Percentiles rank a stretch among this genome's conserved stretches.
These are phyloP conservation scores for Candida tropicalis DNA, from an alignment of 1,139 yeast genomes.

Conservation along the genomic window DNA sequence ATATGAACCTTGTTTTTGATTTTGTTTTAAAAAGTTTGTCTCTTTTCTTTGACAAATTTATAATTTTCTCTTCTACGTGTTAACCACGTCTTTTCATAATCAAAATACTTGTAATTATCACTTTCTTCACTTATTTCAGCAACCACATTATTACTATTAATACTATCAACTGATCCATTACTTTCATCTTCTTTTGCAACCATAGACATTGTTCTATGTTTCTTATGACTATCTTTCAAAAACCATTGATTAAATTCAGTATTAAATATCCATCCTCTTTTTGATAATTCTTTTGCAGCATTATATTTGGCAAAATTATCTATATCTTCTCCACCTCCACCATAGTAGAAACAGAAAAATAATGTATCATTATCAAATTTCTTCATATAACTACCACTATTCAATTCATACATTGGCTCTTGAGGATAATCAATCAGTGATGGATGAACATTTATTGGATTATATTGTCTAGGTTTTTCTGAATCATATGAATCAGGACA, in stretches of 20 bases:
- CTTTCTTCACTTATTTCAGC: constrained; percentile 27
- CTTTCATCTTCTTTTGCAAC: constrained; percentile 35
- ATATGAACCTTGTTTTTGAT: too few species aligned
- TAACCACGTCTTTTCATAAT: constrained; percentile 88
- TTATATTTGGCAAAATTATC: constrained; percentile 59
- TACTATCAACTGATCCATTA: constrained; percentile 14
- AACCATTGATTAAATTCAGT: constrained; percentile 83
- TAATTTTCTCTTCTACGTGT: constrained; percentile 77
- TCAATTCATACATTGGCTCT: constrained; percentile 72
- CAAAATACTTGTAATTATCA: constrained; percentile 76
- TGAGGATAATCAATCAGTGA: constrained; percentile 91
- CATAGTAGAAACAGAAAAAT: constrained; percentile 88
- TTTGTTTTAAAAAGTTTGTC: constrained; percentile 12
- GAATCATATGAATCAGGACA: constrained; percentile 95
- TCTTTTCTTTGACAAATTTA: constrained; percentile 31
- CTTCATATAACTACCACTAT: constrained; percentile 54
- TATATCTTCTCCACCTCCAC: constrained; percentile 32
- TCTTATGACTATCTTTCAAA: constrained; percentile 48
- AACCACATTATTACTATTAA: constrained; percentile 24
- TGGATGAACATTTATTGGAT: constrained; percentile 84
- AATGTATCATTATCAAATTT: constrained; percentile 87
- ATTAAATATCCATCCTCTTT: constrained; percentile 89
- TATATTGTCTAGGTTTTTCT: constrained; percentile 80
- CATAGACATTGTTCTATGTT: constrained; percentile 47
- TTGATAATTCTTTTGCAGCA: constrained; percentile 80